Percentiles rank a stretch among this genome's conserved stretches.
Conservation (phyloP, 768 basidiomycete species). For the Dentipellis fragilis region DNA sequence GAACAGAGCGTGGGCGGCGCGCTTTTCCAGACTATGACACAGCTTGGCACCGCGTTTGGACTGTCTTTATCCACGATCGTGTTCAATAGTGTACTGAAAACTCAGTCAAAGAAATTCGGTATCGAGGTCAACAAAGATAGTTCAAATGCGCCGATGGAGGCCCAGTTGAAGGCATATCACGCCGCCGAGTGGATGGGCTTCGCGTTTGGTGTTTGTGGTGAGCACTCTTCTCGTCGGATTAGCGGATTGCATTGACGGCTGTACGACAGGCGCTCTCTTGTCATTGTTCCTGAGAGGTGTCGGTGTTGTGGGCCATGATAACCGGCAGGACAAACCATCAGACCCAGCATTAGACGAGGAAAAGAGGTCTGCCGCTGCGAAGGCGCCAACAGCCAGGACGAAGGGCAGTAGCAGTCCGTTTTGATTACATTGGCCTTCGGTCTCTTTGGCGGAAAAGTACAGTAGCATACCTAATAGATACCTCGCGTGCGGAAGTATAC, state of each 20-base stretch:
- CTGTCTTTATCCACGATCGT: slow-evolving; percentile 66
- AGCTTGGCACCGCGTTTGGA: slow-evolving; percentile 65
- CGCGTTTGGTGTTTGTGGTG: slow-evolving; percentile 53
- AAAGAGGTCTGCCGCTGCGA: slow-evolving; percentile 23
- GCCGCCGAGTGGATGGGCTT: slow-evolving; percentile 58
- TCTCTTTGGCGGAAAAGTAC: too few species aligned
- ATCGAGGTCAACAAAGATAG: slow-evolving; percentile 20
- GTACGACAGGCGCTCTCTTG: background rate
- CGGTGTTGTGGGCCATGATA: background rate
- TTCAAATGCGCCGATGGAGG: slow-evolving; percentile 22
- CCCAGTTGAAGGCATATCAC: slow-evolving; percentile 44
- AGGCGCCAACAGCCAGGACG: too few species aligned
- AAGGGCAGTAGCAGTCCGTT: too few species aligned
- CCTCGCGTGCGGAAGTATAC: too few species aligned
- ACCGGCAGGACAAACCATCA: background rate
- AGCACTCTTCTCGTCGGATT: slow-evolving; percentile 9
- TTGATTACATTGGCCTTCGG: too few species aligned
- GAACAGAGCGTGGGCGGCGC: slow-evolving; percentile 74
- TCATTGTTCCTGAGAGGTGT: background rate
- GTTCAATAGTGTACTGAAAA: slow-evolving; percentile 41
- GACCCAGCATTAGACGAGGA: background rate
- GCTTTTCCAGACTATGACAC: slow-evolving; percentile 71
- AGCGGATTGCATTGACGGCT: background rate
- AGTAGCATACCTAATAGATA: too few species aligned
- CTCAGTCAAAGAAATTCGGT: slow-evolving; percentile 22